Conservation (phyloP, 257 asterid species). For the Penstemon barbatus region DNA sequence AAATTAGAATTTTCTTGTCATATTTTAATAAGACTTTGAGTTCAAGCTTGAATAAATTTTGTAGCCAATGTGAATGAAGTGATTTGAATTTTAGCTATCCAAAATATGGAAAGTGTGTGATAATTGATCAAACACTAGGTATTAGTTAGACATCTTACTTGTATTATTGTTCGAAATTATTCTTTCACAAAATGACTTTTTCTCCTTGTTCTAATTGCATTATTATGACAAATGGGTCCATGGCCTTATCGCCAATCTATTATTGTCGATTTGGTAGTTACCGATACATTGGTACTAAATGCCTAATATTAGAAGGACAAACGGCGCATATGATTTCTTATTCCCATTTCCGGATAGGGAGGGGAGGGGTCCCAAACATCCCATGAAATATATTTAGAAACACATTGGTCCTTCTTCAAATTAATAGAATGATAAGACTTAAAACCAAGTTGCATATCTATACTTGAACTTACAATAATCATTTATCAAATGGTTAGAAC, state of each 20-base stretch:
- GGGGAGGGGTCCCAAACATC: conserved; percentile 36
- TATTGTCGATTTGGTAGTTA: background rate
- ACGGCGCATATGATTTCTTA: conserved; percentile 26
- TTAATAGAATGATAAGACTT: conserved; percentile 35
- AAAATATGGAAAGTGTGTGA: background rate
- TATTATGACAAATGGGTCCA: background rate
- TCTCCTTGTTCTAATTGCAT: conserved; percentile 10
- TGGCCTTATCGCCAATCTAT: background rate
- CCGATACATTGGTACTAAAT: conserved; percentile 20
- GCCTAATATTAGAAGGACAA: conserved; percentile 39
- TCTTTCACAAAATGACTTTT: background rate
- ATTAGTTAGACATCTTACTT: conserved; percentile 5
- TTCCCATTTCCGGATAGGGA: conserved; percentile 11
- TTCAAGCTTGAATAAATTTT: background rate
- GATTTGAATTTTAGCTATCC: background rate
- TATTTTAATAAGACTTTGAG: too few species aligned
- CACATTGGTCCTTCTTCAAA: conserved; percentile 45
- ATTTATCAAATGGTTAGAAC: conserved; percentile 24
- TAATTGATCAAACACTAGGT: background rate
- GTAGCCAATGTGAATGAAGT: background rate
- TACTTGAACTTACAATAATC: conserved; percentile 20
- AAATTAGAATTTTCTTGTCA: too few species aligned
- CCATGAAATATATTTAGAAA: conserved; percentile 36
- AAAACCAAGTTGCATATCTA: conserved; percentile 18
- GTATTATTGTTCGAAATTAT: conserved; percentile 27